Percentiles rank a stretch among this genome's conserved stretches.
phyloP scores from a whole-genome alignment of 352 stramenopile species.

The Globisporangium ultimum region DNA sequence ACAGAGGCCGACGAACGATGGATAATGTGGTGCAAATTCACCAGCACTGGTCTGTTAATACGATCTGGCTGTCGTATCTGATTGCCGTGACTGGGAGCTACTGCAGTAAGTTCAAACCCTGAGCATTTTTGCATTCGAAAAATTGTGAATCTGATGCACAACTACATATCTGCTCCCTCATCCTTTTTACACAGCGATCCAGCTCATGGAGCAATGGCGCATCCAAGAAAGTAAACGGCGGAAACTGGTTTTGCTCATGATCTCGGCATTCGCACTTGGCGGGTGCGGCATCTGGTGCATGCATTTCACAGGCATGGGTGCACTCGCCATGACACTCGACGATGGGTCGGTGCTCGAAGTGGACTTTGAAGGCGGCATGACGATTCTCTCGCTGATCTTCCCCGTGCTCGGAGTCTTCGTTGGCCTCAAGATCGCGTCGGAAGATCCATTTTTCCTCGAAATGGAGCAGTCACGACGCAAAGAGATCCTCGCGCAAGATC shows the following conservation, averaged over 20 bases:
- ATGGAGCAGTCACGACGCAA: constrained; percentile 42
- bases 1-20: not conserved
- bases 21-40: constrained; percentile 7
- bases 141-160: not conserved
- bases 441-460: constrained; percentile 62
- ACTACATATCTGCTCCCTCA: not conserved
- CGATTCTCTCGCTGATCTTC: constrained; percentile 54
- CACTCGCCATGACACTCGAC: constrained; percentile 28
- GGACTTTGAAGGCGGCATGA: constrained; percentile 53
- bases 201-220: constrained; percentile 74
- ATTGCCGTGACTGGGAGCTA: constrained; percentile 64
- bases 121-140: too few species aligned
- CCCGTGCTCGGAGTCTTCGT: constrained; percentile 50
- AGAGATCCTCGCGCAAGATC: constrained; percentile 23
- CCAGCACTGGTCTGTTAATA: constrained; percentile 46
- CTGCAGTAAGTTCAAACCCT: constrained; percentile 34
- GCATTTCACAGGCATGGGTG: constrained; percentile 76
- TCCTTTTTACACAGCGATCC: constrained; percentile 36
- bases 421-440: constrained; percentile 49
- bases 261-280: constrained; percentile 41
- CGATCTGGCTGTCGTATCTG: constrained; percentile 43
- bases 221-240: constrained; percentile 23
- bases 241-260: constrained; percentile 38
- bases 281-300: constrained; percentile 69
- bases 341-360: constrained; percentile 34